Percentiles rank a stretch among this genome's conserved stretches.
Conservation (phyloP, 1,139 yeast species). For the Taphrina betulina region DNA sequence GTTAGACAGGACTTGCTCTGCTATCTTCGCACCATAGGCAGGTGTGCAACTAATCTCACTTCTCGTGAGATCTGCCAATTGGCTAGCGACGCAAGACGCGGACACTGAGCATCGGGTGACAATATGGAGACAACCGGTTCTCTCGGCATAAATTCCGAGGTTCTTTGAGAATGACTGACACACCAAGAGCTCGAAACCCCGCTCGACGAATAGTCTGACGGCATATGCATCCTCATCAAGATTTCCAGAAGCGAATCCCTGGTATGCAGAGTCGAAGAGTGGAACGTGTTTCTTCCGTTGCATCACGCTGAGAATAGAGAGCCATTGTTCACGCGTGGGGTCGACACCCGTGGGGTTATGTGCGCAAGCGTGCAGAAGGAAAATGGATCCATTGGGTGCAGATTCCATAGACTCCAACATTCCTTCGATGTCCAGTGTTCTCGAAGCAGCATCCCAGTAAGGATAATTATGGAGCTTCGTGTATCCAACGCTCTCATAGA, state of each 20-base stretch:
- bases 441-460: constrained; percentile 69
- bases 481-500: constrained; percentile 68
- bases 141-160: constrained; percentile 95
- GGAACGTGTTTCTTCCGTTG: constrained; percentile 62
- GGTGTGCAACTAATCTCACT: constrained; percentile 93
- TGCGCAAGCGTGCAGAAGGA: constrained; percentile 88
- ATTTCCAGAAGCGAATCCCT: constrained; percentile 83
- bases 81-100: constrained; percentile 61
- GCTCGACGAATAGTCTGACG: constrained; percentile 48
- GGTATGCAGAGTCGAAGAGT: constrained; percentile 88
- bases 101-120: constrained; percentile 44
- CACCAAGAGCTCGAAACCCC: constrained; percentile 57
- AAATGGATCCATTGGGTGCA: constrained; percentile 55
- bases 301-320: constrained; percentile 61
- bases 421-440: constrained; percentile 59
- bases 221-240: constrained; percentile 55
- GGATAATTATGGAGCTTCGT: constrained; percentile 64
- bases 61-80: constrained; percentile 74
- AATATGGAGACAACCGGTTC: constrained; percentile 84
- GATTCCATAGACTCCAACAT: constrained; percentile 43
- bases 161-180: constrained; percentile 95
- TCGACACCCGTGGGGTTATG: constrained; percentile 97
- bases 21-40: constrained; percentile 88
- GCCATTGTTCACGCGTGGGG: constrained; percentile 79
- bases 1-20: constrained; percentile 67